Conservation (phyloP, 257 asterid genomes). For the Cordia subcordata region DNA sequence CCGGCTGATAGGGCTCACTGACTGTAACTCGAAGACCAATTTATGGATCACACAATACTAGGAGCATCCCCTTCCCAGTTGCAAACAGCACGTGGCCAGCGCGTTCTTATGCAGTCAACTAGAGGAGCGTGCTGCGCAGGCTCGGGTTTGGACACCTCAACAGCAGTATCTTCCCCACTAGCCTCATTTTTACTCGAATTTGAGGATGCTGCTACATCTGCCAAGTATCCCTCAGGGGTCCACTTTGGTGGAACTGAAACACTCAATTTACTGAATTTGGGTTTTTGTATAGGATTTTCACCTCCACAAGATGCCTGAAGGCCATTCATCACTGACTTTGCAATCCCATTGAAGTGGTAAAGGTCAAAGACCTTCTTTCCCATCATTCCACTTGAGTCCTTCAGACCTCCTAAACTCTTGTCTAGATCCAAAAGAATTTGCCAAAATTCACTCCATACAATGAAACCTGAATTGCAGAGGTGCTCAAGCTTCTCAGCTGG, state of each 20-base stretch:
- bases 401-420: slow-evolving; percentile 75
- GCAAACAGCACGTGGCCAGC: slow-evolving; percentile 87
- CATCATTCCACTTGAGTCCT: slow-evolving; percentile 77
- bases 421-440: slow-evolving; percentile 77
- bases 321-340: slow-evolving; percentile 47
- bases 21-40: no score
- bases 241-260: slow-evolving; percentile 96
- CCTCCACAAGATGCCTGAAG: slow-evolving; percentile 20
- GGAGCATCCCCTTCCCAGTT: slow-evolving; percentile 98
- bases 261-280: slow-evolving; percentile 69
- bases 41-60: slow-evolving; percentile 61
- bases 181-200: slow-evolving; percentile 31
- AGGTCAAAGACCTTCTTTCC: slow-evolving; percentile 86
- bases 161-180: slow-evolving; percentile 2
- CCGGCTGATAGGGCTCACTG: no score
- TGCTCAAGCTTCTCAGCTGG: slow-evolving; percentile 66
- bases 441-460: slow-evolving; percentile 98
- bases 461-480: slow-evolving; percentile 64
- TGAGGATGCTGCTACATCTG: slow-evolving; percentile 27
- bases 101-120: slow-evolving; percentile 88
- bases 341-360: slow-evolving; percentile 93
- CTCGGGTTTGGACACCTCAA: slow-evolving; percentile 58
- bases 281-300: slow-evolving; percentile 64
- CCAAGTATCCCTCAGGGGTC: slow-evolving; percentile 94
- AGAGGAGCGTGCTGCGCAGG: slow-evolving; percentile 78